Evolutionary conservation across 371 early-diverging fungal species (phyloP).

Genomic region (Mortierella sp.): DNA sequence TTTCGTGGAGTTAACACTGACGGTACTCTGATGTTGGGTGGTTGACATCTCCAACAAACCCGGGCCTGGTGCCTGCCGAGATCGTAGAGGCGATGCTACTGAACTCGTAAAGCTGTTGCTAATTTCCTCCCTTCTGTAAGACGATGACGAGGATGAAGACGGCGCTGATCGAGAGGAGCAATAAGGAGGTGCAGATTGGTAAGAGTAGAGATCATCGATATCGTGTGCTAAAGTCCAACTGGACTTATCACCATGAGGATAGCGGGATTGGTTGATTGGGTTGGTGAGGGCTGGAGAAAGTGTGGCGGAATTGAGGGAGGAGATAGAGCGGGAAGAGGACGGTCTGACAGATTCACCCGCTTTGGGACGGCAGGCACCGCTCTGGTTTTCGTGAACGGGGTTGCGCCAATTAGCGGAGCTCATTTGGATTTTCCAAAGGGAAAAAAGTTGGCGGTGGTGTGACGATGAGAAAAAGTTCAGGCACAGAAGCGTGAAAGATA

Average conservation of each 20-base stretch:
- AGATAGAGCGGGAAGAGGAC: too few relatives aligned
- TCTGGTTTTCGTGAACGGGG: too few relatives aligned
- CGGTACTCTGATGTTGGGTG: background rate
- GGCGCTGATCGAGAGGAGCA: background rate
- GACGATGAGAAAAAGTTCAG: too few relatives aligned
- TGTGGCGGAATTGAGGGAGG: too few relatives aligned
- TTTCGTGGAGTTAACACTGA: background rate
- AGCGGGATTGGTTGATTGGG: background rate
- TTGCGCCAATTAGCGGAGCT: too few relatives aligned
- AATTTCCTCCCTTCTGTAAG: background rate
- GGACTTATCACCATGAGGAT: background rate
- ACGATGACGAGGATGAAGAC: background rate
- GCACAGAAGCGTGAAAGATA: too few relatives aligned
- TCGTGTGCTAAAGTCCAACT: background rate
- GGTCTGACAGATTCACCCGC: too few relatives aligned
- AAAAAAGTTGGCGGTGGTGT: too few relatives aligned
- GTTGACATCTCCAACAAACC: constrained; percentile 1
- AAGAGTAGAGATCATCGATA: constrained; percentile 2
- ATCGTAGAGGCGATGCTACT: background rate
- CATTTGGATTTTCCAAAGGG: too few relatives aligned
- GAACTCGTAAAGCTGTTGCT: background rate
- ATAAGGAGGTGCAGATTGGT: background rate
- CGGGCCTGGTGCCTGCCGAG: background rate
- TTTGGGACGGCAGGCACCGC: too few relatives aligned
- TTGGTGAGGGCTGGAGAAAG: too few relatives aligned